Percentiles rank a stretch among this genome's conserved stretches.
Evolutionary conservation across 2,329 filamentous ascomycete species (phyloP).

Genomic region (Botrytis sinoallii): DNA sequence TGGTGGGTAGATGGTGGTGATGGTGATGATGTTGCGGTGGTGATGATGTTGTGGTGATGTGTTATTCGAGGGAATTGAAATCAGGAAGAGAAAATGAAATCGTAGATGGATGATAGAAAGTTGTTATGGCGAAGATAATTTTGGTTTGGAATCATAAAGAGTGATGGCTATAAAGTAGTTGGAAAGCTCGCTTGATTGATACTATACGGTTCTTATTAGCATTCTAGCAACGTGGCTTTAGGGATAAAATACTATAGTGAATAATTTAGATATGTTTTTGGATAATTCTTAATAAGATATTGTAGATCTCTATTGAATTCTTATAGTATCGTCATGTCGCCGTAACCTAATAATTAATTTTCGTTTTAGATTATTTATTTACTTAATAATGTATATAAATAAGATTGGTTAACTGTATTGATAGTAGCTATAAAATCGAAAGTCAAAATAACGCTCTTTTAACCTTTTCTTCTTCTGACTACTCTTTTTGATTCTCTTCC

Average conservation of each 20-base stretch:
- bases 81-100: no score
- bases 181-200: not conserved
- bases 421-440: no score
- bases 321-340: not conserved
- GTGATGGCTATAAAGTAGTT: not conserved
- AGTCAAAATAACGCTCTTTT: no score
- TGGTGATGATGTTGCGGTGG: no score
- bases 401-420: no score
- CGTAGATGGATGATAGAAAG: not conserved
- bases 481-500: no score
- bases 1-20: no score
- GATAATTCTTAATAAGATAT: not conserved
- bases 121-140: not conserved
- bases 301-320: not conserved
- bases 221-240: not conserved
- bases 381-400: no score
- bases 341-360: accelerated
- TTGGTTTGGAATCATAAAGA: not conserved
- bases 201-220: not conserved
- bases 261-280: not conserved
- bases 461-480: no score
- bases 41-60: not conserved
- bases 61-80: not conserved
- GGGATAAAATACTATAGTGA: not conserved
- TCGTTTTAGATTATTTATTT: not conserved